A percentile compares a stretch with the other conserved stretches of the same genome.
Evolutionary conservation across 2,329 filamentous ascomycete species (phyloP).

Genomic region (Diaporthe aspalathi): DNA sequence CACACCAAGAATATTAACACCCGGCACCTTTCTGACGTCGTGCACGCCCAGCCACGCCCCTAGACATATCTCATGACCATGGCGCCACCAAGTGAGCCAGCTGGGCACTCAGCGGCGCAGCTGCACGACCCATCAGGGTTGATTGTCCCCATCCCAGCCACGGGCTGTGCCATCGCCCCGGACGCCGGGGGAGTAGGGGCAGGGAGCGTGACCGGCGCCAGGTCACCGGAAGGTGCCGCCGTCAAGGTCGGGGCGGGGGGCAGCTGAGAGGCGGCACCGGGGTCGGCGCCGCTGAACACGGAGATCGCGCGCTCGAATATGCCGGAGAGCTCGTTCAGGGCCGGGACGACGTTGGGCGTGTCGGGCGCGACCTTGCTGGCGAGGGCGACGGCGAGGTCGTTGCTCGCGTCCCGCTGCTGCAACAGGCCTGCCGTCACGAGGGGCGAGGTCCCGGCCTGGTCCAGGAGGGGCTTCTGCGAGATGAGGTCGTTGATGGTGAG

Average conservation of each 20-base stretch:
- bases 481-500: constrained; percentile 32
- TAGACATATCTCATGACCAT: constrained; percentile 18
- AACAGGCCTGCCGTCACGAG: constrained; percentile 1
- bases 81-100: constrained; percentile 16
- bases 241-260: constrained; percentile 6
- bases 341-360: constrained; percentile 14
- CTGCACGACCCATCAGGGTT: constrained; percentile 24
- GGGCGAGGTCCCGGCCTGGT: not conserved
- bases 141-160: constrained; percentile 11
- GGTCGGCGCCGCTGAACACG: constrained; percentile 1
- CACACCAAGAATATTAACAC: not conserved
- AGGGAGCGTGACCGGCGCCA: constrained; percentile 1
- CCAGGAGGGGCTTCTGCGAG: constrained; percentile 27
- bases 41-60: not conserved
- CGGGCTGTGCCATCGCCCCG: not conserved
- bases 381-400: constrained; percentile 19
- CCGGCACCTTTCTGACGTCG: too few relatives aligned
- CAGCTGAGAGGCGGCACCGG: not conserved
- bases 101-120: constrained; percentile 28
- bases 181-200: not conserved
- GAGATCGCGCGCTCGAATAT: constrained; percentile 25
- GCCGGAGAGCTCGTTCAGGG: constrained; percentile 1
- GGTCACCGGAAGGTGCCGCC: not conserved
- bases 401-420: constrained; percentile 5
- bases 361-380: constrained; percentile 18